A percentile compares a stretch with the other conserved stretches of the same genome.
phyloP scores from a whole-genome alignment of 2,329 filamentous ascomycete genomes.

The Hymenotorrendiella dingleyae region DNA sequence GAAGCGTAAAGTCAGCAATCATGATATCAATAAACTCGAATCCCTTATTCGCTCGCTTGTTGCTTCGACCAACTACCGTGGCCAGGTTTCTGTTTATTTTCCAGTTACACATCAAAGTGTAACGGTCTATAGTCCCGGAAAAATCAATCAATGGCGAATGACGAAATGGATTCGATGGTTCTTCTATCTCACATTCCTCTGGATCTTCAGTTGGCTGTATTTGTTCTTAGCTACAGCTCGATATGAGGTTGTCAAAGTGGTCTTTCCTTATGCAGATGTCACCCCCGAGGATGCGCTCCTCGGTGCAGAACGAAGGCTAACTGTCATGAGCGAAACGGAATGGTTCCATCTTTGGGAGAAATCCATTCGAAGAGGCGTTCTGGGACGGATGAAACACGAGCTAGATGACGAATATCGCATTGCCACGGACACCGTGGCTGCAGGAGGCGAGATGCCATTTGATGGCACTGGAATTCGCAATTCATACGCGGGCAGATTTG shows the following conservation, averaged over 20 bases:
- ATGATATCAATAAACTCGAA: slow-evolving; percentile 51
- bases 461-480: neutral
- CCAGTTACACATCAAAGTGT: slow-evolving; percentile 50
- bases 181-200: slow-evolving; percentile 61
- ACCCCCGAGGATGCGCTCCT: slow-evolving; percentile 12
- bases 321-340: slow-evolving; percentile 39
- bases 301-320: slow-evolving; percentile 3
- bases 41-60: slow-evolving; percentile 49
- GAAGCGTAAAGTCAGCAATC: slow-evolving; percentile 48
- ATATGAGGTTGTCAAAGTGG: slow-evolving; percentile 56
- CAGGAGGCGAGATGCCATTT: too few species aligned
- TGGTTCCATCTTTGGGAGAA: slow-evolving; percentile 60
- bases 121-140: slow-evolving; percentile 58
- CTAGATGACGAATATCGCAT: slow-evolving; percentile 53
- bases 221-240: slow-evolving; percentile 61
- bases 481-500: too few species aligned
- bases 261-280: slow-evolving; percentile 36
- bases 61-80: slow-evolving; percentile 62
- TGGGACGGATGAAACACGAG: slow-evolving; percentile 49
- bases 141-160: slow-evolving; percentile 58
- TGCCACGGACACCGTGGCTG: too few species aligned
- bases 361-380: slow-evolving; percentile 52
- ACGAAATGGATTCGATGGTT: slow-evolving; percentile 57
- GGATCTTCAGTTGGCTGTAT: slow-evolving; percentile 66
- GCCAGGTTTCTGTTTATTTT: slow-evolving; percentile 52